Conservation (phyloP, 768 basidiomycete species). For the Rhizopogon vulgaris region DNA sequence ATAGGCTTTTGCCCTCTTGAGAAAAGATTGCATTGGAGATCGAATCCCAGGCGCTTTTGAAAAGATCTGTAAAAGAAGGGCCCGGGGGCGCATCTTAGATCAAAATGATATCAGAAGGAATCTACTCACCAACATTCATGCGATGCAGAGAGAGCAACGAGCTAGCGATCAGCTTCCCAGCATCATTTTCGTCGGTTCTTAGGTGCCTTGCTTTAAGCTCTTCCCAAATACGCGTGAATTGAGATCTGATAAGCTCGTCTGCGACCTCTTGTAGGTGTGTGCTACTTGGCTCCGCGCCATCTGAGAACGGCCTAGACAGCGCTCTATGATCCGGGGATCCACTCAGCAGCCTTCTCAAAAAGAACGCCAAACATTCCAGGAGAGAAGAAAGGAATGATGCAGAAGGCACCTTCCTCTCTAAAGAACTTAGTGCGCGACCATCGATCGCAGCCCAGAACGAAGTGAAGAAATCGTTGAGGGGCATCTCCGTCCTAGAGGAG, state of each 20-base stretch:
- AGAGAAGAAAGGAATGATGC: conserved; percentile 65
- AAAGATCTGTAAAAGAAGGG: conserved; percentile 33
- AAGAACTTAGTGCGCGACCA: conserved; percentile 53
- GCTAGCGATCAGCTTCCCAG: conserved; percentile 40
- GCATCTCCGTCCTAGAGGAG: conserved; percentile 7
- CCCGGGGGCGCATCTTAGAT: not conserved
- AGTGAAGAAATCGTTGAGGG: conserved; percentile 50
- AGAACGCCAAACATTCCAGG: conserved; percentile 63
- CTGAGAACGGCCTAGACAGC: not conserved
- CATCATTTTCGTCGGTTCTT: conserved; percentile 39
- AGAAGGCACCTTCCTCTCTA: conserved; percentile 45
- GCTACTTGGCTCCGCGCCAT: conserved; percentile 4
- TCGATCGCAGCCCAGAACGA: conserved; percentile 84
- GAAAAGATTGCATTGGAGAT: conserved; percentile 22
- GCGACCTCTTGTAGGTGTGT: not conserved
- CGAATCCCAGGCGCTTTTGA: conserved; percentile 41
- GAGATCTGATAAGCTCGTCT: conserved; percentile 34
- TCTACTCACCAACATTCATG: conserved; percentile 20
- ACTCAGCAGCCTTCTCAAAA: conserved; percentile 38
- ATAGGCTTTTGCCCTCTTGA: not conserved
- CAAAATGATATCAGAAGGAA: conserved; percentile 1
- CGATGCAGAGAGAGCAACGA: conserved; percentile 25
- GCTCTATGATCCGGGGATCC: conserved; percentile 10
- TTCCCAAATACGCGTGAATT: conserved; percentile 44
- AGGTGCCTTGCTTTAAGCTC: conserved; percentile 38